Base-by-base conservation (phyloP, 208 protist species). In the Crithidia brevicula region DNA sequence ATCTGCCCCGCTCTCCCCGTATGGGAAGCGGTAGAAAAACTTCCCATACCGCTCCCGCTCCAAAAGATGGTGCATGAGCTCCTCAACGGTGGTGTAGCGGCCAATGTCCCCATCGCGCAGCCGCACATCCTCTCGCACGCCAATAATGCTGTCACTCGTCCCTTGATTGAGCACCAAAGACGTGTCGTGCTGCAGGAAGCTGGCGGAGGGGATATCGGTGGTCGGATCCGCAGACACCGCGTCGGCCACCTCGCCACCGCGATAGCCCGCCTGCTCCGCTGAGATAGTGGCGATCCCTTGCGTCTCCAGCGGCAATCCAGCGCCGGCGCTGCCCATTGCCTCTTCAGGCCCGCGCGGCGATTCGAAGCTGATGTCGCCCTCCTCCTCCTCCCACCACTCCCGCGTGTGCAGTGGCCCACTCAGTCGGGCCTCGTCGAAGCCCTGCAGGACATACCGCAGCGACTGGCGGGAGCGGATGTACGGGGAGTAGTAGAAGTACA, bases 71-170 rank as follows among this genome's bases (percentile, higher is more conserved):
- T 83, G 61, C 27, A 85, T 64, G 23, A 94, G 57, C 60, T 87
- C 86, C 11, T 89, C 80, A 3, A 72, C 67, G 53, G 67, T 81
- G n/a, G 79, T 81, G 76, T 96, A 97, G 31, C 96, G 95, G 46
- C 95, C 95, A 67, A 97, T 97, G 52, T 98, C 93, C 22, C 91
- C 94, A 75, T 97, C 95, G 23, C 93, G 85, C 42, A 98, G 79
- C 11, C 94, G 88, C 57, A 95, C 91, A 75, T 98, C 95, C 61
- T 98, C 92, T 2, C 86, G 82, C 33, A 92, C 83, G 22, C 89
- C 89, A 62, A 93, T 80, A 53, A 96, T 88, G 43, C 71, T 68
- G 53, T 82, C 80, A n/a, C 71, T 80, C 13, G 73, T 72, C 20
- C 60, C 80, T 50, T 61, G 51, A 38, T 73, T 57, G 38, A 86